Percentiles rank a stretch among this genome's conserved stretches.
phyloP scores from a whole-genome alignment of 2,329 filamentous ascomycete species.

The Rutstroemia sp. region DNA sequence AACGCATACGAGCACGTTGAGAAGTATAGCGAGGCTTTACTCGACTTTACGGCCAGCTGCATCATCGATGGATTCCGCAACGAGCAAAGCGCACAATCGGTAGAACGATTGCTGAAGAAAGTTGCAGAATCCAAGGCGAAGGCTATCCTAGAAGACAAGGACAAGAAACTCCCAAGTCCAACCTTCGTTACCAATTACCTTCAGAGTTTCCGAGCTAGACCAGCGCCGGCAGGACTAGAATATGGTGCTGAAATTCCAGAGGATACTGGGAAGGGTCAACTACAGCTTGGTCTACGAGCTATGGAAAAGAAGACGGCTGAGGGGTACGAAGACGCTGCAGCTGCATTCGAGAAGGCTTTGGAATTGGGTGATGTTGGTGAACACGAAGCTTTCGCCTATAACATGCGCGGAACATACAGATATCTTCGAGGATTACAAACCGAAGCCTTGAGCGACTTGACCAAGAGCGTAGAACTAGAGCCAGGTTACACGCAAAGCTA shows the following conservation, averaged over 20 bases:
- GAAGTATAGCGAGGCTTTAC: conserved; percentile 85
- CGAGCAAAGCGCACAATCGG: conserved; percentile 77
- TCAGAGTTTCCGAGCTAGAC: conserved; percentile 87
- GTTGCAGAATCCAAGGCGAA: conserved; percentile 93
- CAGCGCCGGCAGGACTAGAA: conserved; percentile 73
- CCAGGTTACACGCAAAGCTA: conserved; percentile 88
- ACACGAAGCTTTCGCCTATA: conserved; percentile 86
- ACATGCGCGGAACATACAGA: conserved; percentile 92
- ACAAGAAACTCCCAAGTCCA: conserved; percentile 82
- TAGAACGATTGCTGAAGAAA: conserved; percentile 92
- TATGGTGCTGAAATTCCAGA: conserved; percentile 71
- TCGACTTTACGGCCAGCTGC: conserved; percentile 97
- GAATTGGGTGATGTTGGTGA: conserved; percentile 74
- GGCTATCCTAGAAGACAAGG: conserved; percentile 72
- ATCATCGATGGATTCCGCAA: conserved; percentile 98
- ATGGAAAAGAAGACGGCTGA: conserved; percentile 83
- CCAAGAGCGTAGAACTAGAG: conserved; percentile 87
- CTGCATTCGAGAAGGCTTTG: conserved; percentile 80
- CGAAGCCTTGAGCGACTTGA: conserved; percentile 75
- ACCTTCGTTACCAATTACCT: conserved; percentile 98
- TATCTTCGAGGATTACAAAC: conserved; percentile 86
- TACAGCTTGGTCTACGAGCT: conserved; percentile 74
- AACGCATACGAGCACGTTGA: conserved; percentile 93
- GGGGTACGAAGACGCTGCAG: conserved; percentile 81
- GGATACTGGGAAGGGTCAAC: conserved; percentile 73